Base-by-base conservation (phyloP, 1,284 basidiomycete species). In the Golubevia sp. region DNA sequence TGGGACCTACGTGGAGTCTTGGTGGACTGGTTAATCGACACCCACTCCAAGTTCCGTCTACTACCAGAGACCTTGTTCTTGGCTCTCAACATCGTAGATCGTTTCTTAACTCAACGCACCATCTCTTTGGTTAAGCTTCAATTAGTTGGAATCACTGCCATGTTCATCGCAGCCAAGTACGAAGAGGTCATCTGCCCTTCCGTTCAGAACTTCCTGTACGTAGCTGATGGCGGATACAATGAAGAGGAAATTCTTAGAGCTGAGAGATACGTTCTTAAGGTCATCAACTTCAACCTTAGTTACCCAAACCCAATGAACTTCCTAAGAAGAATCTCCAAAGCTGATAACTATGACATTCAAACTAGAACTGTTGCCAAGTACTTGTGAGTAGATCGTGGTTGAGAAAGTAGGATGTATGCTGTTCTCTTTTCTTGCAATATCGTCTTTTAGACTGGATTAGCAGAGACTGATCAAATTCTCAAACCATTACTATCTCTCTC, bases 31-130 rank as follows among this genome's bases (percentile, higher is more conserved):
- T 88, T 99, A 64, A 91, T 99, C 71, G 94, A 98, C 85, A 91
- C 97, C 23, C 96, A 99, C 84, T 88, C 90, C 71, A 93, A 94
- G 75, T 97, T 98, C 87, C 91, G 91, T 63, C 88, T 99, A 20
- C 88, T 97, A 6, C 94, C 95, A 7, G 96, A 99, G 86, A 98
- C 96, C 0, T 89, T 99, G 56, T 98, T 96, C 86, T 89, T 99
- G 63, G 91, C 91, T 69, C 88, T 93, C 80, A 98, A 99, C 87
- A 90, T 98, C 79, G 92, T 98, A 78, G 97, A 99, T 85, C 93
- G 96, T 58, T 97, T 99, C 88, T 89, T 98, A 25, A 94, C 93
- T 2, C 87, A 89, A 1, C 91, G 94, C 5, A 90, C 92, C 55
- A 92, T 97, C 55, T 95, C 94, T 4, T 88, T 98, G 20, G 90